Evolutionary conservation across 2,329 filamentous ascomycete genomes (phyloP), one percentile per base, ranked within the genome.

Genomic region (Achaetomium macrosporum): DNA sequence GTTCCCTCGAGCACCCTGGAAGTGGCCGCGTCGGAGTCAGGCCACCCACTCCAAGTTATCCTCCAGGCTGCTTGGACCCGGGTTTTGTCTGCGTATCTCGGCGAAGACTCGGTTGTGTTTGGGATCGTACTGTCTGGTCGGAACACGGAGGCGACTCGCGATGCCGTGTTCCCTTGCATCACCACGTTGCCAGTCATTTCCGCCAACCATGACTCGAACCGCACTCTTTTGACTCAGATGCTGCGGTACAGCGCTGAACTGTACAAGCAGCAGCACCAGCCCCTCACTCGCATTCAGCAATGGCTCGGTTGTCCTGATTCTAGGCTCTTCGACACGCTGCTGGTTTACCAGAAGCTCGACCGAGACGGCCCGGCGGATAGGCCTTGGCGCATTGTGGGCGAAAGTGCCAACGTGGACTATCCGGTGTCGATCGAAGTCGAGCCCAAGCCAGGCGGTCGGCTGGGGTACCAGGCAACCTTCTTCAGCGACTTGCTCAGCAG

Each of bases 51-150:
- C 12, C 90, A 95, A 67, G 84, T 85, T 3, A 78, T 82, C 1
- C 79, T 88, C 0, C 87, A 95, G 66, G 85, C 84, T 3, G 81
- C 88, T 2, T 96, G 91, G 91, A 78, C 85, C 2, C 76, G 83
- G 8, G 64, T 96, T 0, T 73, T 96, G 0, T 77, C 87, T 0
- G 80, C 84, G 0, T 96, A 96, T 62, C 77, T 84, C 13, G 90
- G 90, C 1, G 90, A 96, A 64, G 63, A 71, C 2, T 77, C 77
- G 6, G 83, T 93, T 0, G 84, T 85, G 0, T 95, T 93, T 65
- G 92, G 91, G 0, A 76, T 87, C 13, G 88, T 91, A 0, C 73
- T 96, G 8, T 91, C 91, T 9, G 90, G 90, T 1, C 76, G 90
- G 33, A 82, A 78, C 3, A 76, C 76, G 0, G 76, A 84, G 4